Percentiles rank a stretch among this genome's conserved stretches.
Evolutionary conservation across 2,329 filamentous ascomycete genomes (phyloP).

Genomic region (Conoideocrella luteorostrata): DNA sequence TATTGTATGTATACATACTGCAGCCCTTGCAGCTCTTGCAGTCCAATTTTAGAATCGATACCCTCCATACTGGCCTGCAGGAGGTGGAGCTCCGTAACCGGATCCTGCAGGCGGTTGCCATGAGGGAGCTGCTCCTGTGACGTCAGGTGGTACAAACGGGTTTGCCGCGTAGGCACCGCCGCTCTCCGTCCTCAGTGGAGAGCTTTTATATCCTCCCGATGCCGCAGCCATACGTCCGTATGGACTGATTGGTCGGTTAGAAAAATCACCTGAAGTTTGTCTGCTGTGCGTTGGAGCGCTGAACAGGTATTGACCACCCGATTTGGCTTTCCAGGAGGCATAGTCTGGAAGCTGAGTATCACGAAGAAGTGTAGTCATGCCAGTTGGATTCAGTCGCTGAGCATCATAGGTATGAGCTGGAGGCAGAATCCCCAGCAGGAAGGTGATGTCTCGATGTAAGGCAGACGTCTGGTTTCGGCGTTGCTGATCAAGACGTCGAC

Average conservation of each 20-base stretch:
- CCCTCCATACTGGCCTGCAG: conserved; percentile 29
- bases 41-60: conserved; percentile 23
- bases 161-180: conserved; percentile 20
- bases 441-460: conserved; percentile 64
- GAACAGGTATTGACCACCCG: conserved; percentile 28
- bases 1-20: neutral
- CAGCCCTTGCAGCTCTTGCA: too few species aligned
- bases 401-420: conserved; percentile 65
- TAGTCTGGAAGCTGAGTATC: conserved; percentile 60
- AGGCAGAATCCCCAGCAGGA: conserved; percentile 67
- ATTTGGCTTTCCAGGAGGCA: conserved; percentile 44
- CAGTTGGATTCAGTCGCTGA: conserved; percentile 61
- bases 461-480: conserved; percentile 58
- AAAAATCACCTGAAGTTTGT: conserved; percentile 38
- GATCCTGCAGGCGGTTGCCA: conserved; percentile 23
- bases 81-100: conserved; percentile 23
- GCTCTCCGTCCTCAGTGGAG: conserved; percentile 43
- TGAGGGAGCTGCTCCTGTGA: conserved; percentile 14
- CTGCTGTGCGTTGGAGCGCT: conserved; percentile 30
- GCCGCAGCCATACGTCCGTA: conserved; percentile 37
- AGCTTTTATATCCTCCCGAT: conserved; percentile 42
- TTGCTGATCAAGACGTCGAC: conserved; percentile 76
- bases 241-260: conserved; percentile 40
- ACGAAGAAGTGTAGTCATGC: conserved; percentile 67
- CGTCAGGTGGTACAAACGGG: conserved; percentile 24